phyloP scores from a whole-genome alignment of 768 basidiomycete species.

The Mycena rebaudengoi region DNA sequence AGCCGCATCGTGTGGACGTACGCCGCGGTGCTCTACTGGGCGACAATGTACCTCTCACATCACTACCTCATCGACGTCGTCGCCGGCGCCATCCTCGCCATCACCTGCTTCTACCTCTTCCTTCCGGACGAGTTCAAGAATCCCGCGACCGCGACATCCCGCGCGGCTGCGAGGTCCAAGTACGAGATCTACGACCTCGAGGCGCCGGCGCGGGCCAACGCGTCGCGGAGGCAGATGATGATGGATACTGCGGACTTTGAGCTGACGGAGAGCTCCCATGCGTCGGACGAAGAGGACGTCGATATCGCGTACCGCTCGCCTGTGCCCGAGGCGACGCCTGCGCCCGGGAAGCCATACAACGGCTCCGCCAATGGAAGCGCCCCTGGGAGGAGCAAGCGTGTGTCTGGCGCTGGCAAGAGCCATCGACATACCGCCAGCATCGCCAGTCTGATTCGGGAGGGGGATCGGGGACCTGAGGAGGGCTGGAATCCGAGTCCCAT shows the following conservation, averaged over 20 bases:
- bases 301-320: conserved; percentile 80
- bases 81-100: conserved; percentile 90
- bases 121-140: conserved; percentile 84
- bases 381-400: conserved; percentile 31
- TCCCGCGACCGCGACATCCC: conserved; percentile 50
- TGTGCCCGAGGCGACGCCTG: conserved; percentile 47
- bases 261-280: conserved; percentile 56
- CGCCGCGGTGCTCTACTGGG: conserved; percentile 91
- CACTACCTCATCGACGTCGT: conserved; percentile 99
- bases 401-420: conserved; percentile 41
- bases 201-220: conserved; percentile 47
- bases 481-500: conserved; percentile 80
- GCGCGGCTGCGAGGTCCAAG: conserved; percentile 54
- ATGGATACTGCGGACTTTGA: conserved; percentile 65
- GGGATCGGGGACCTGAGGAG: conserved; percentile 78
- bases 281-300: conserved; percentile 72
- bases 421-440: conserved; percentile 88
- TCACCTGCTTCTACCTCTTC: conserved; percentile 86
- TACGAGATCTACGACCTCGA: conserved; percentile 85
- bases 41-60: conserved; percentile 98
- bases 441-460: conserved; percentile 79
- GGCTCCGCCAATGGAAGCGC: conserved; percentile 12
- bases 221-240: conserved; percentile 35
- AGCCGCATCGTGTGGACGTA: conserved; percentile 82
- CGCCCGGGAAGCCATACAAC: conserved; percentile 46